A percentile compares a stretch with the other conserved stretches of the same genome.
phyloP scores from a whole-genome alignment of 768 basidiomycete genomes.

The Boletus patriciae region DNA sequence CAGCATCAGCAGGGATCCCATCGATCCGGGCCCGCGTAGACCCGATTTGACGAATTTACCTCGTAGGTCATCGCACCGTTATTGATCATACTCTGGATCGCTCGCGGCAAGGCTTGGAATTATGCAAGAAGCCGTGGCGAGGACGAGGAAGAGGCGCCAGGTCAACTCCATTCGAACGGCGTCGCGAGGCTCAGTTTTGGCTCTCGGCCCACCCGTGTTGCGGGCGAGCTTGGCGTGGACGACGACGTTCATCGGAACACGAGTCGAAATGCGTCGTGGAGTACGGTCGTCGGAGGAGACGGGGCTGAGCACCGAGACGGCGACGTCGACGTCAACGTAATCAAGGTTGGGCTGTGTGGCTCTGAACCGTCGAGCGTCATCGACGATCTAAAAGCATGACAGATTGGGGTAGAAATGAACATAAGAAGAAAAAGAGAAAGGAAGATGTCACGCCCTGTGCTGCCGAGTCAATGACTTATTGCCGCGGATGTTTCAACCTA shows the following conservation, averaged over 20 bases:
- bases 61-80: constrained; percentile 26
- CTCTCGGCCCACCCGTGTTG: background rate
- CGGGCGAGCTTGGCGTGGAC: background rate
- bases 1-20: background rate
- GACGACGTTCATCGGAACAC: background rate
- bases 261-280: constrained; percentile 12
- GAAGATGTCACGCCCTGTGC: background rate
- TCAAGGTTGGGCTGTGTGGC: constrained; percentile 14
- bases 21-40: background rate
- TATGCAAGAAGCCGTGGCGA: background rate
- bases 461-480: background rate
- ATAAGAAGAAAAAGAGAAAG: background rate
- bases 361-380: constrained; percentile 6
- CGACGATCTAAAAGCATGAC: constrained; percentile 5
- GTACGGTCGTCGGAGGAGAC: constrained; percentile 2
- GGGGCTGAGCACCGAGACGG: background rate
- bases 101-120: constrained; percentile 23
- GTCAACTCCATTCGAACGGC: background rate
- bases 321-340: background rate
- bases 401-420: background rate
- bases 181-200: constrained; percentile 7
- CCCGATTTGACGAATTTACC: background rate
- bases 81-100: constrained; percentile 27
- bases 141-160: background rate
- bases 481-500: background rate